Base-by-base conservation (phyloP, 2,329 filamentous ascomycete genomes). In the Arthroderma uncinatum region DNA sequence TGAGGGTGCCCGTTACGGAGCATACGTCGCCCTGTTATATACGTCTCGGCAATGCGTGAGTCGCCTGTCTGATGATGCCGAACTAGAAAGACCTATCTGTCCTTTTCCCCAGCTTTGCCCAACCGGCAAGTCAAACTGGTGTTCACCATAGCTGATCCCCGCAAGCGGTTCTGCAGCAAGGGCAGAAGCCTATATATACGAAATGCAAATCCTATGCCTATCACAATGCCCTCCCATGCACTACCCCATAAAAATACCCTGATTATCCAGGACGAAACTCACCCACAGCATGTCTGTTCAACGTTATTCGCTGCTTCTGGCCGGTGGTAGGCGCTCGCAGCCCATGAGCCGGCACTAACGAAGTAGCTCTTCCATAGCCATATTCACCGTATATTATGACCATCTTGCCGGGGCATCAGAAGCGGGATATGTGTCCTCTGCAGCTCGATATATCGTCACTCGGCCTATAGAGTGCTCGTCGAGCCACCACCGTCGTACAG, bases 161-260 rank as follows among this genome's bases (percentile, higher is more conserved):
- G 47, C 47, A 50, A 50, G 47, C 47, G 47, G 28, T 50, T 50
- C 47, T 50, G 47, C 47, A 50, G 47, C 47, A 50, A 50, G 47
- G 47, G 25, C 28, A 19, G 4, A 28, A 14, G 25, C 12, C n/a
- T 28, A 30, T 30, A 48, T 30, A 50, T 33, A 50, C 28, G 47
- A 50, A 25, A 30, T 33, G 47, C 47, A 30, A 30, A 50, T 50
- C 28, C 14, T 12, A 25, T 30, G 28, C 28, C 47, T 50, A 50
- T 50, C 47, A 50, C 47, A 37, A 16, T 30, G 28, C 23, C 47
- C 47, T 50, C 14, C 47, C 25, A 30, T 48, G 14, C 47, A 33
- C 28, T 50, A 50, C 47, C 47, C 47, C 47, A 50, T 50, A 34
- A 19, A 30, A n/a, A 21, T 40, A 33, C 47, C 47, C 47, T 50